Conservation (phyloP, 139 green algal genomes). For the Chlorella sp. region DNA sequence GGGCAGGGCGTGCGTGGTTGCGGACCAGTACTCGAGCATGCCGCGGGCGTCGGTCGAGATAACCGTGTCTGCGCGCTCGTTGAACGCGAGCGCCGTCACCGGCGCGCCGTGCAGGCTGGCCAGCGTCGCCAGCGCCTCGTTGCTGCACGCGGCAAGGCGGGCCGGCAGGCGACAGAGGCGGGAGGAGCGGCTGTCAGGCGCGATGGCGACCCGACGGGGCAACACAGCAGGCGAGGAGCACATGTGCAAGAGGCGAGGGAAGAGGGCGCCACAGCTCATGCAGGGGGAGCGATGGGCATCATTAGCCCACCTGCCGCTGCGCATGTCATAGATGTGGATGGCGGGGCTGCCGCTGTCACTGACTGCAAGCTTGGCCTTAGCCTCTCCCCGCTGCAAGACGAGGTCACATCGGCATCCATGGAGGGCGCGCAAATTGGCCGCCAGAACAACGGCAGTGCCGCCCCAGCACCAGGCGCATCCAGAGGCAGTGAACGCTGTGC, state of each 20-base stretch:
- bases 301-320: conserved; percentile 22
- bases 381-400: conserved; percentile 72
- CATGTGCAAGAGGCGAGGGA: neutral
- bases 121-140: conserved; percentile 61
- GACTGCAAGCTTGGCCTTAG: conserved; percentile 78
- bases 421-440: no score
- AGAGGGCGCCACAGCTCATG: neutral
- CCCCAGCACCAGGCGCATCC: no score
- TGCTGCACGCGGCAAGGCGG: conserved; percentile 38
- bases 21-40: conserved; percentile 92
- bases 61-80: conserved; percentile 56
- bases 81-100: conserved; percentile 81
- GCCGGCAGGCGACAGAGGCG: no score
- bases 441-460: no score
- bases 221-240: neutral
- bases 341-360: conserved; percentile 69
- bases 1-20: conserved; percentile 51
- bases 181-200: no score
- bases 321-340: conserved; percentile 86
- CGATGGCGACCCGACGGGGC: no score
- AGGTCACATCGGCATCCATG: no score
- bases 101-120: conserved; percentile 57
- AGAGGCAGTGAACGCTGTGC: neutral
- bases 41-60: conserved; percentile 74
- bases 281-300: neutral